Conservation (phyloP, 768 basidiomycete species). For the Tricholoma hemisulphureum region DNA sequence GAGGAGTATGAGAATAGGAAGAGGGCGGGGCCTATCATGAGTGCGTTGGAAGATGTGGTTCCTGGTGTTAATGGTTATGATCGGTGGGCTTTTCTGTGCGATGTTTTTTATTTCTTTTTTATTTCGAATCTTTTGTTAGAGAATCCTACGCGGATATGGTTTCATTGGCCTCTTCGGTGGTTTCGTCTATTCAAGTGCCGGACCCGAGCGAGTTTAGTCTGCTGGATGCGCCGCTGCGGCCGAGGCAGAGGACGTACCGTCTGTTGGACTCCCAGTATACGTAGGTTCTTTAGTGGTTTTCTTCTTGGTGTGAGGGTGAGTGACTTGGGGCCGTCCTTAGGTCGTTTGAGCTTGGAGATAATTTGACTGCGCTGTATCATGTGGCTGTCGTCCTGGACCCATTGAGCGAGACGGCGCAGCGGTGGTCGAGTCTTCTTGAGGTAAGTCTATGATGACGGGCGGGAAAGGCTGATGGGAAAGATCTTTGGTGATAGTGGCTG, state of each 20-base stretch:
- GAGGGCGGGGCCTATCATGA: constrained; percentile 65
- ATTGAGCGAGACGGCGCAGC: constrained; percentile 78
- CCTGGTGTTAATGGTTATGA: constrained; percentile 38
- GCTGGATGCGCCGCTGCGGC: constrained; percentile 61
- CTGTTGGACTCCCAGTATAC: constrained; percentile 60
- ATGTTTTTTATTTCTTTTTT: background rate
- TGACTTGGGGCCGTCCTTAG: constrained; percentile 36
- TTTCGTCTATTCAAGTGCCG: constrained; percentile 67
- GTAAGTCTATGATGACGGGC: constrained; percentile 36
- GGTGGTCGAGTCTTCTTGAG: constrained; percentile 78
- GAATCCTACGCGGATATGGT: constrained; percentile 56
- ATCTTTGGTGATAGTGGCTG: constrained; percentile 53
- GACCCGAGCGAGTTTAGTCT: constrained; percentile 73
- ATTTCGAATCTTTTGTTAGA: constrained; percentile 33
- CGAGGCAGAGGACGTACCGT: constrained; percentile 61
- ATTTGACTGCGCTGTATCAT: constrained; percentile 62
- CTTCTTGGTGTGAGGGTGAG: background rate
- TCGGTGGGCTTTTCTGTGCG: constrained; percentile 34
- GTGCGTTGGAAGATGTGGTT: constrained; percentile 57
- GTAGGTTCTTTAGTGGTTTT: constrained; percentile 40
- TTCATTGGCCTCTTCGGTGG: constrained; percentile 65
- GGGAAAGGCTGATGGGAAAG: background rate
- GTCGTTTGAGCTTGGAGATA: constrained; percentile 67
- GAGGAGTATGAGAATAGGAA: constrained; percentile 72
- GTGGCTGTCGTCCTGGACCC: constrained; percentile 81